Evolutionary conservation across 306 rosid genomes (phyloP), one percentile per base, ranked within the genome.

Genomic region (Luffa aegyptiaca): DNA sequence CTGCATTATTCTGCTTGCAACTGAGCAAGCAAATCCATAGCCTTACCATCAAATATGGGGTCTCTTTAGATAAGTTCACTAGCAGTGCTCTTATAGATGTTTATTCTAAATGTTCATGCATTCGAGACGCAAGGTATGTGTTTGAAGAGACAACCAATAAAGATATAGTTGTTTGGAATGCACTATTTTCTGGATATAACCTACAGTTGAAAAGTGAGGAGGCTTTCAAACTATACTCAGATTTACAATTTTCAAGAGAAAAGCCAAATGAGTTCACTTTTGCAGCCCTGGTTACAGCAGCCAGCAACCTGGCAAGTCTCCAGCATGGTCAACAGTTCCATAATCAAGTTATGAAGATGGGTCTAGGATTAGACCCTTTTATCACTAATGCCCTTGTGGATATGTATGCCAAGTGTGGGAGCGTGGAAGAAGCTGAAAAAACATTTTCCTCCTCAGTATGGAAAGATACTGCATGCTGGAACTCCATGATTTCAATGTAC

Each of bases 141-240:
- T 94, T 94, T 59, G 94, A 92, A 68, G 93, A 87, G 86, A 86
- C 87, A 84, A 44, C 59, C 62, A 86, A 85, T 77, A 90, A 87
- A 86, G 98, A 94, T 79, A 86, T 92, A 73, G 98, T 94, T 26
- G 87, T 94, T 49, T 94, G 98, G 98, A 94, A 87, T 89, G 93
- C 98, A 8, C 84, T 92, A 92, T 86, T 92, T 79, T 88, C 85
- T 7, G 97, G 98, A 36, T 89, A 88, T 80, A 62, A 82, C 65
- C 93, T 89, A 73, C 86, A 84, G 53, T 62, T 52, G 42, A 89
- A 92, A 90, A 84, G 84, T 62, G 97, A 88, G 66, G 93, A 92
- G 81, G 93, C 94, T 83, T 87, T 94, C 82, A 88, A 89, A 68
- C 89, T 92, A 44, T 90, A 87, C 90, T 84, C 79, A 31, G 76